Evolutionary conservation across 331 rosid species (phyloP).

Genomic region (Cucumis variabilis): DNA sequence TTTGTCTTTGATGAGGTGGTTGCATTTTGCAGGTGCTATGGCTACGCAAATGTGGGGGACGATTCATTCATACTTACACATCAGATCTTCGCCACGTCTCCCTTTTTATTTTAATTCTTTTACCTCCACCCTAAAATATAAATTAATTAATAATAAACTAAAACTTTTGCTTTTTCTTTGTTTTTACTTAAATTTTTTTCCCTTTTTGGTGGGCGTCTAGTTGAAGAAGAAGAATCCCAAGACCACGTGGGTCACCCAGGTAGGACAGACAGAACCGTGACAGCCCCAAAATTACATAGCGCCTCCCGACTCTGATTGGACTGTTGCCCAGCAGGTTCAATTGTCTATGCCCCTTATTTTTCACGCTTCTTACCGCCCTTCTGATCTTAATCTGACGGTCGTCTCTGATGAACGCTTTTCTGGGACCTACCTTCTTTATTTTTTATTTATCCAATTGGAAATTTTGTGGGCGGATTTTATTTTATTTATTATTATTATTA

Average conservation of each 20-base stretch:
- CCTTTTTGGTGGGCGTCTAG: constrained; percentile 11
- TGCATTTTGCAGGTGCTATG: not conserved
- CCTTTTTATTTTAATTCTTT: not conserved
- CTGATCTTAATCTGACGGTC: constrained; percentile 38
- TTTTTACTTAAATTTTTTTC: not conserved
- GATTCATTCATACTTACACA: not conserved
- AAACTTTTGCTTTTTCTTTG: not conserved
- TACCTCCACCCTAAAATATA: too few relatives aligned
- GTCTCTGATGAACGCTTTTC: not conserved
- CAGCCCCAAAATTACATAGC: constrained; percentile 12
- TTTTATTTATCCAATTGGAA: too few relatives aligned
- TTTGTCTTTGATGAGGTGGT: constrained; percentile 14
- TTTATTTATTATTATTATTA: not conserved
- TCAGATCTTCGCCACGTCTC: constrained; percentile 13
- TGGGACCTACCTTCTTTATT: not conserved
- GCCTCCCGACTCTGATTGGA: constrained; percentile 38
- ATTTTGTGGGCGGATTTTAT: not conserved
- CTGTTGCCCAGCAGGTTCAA: constrained; percentile 29
- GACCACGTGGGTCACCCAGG: constrained; percentile 64
- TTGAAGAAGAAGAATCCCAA: constrained; percentile 10
- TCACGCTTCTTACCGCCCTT: constrained; percentile 24
- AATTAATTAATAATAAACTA: too few relatives aligned
- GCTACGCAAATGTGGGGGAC: constrained; percentile 23
- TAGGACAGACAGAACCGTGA: constrained; percentile 42
- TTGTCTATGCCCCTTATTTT: not conserved